These are phyloP conservation scores for Penicillium atrosanguineum DNA, from an alignment of 495 filamentous ascomycete species.

Conservation along the genomic window DNA sequence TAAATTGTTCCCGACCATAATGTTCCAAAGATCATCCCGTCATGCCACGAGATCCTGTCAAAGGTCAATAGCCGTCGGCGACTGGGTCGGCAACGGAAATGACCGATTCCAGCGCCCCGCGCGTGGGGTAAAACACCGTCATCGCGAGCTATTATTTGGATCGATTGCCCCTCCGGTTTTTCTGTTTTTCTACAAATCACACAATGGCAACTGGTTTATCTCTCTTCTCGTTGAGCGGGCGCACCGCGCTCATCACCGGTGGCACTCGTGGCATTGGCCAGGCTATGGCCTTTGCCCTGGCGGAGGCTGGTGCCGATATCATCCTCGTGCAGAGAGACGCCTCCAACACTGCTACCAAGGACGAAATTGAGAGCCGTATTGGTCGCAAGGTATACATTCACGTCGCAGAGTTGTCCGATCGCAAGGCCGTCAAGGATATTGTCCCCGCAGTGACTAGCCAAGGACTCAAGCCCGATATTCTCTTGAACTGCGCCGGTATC, in stretches of 20 bases:
- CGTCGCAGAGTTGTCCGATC: constrained; percentile 67
- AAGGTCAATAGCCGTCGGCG: constrained; percentile 31
- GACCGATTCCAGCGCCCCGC: constrained; percentile 11
- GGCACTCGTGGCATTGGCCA: constrained; percentile 87
- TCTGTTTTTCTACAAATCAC: neutral
- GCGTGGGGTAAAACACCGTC: constrained; percentile 18
- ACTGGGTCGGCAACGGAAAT: constrained; percentile 16
- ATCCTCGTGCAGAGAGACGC: constrained; percentile 60
- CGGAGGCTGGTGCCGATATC: constrained; percentile 82
- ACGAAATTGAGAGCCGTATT: constrained; percentile 56
- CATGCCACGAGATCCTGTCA: neutral
- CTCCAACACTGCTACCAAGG: constrained; percentile 60
- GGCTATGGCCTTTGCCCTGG: constrained; percentile 75
- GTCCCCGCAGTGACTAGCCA: constrained; percentile 59
- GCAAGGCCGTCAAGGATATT: constrained; percentile 56
- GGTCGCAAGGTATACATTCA: constrained; percentile 69
- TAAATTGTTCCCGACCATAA: neutral
- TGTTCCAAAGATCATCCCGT: neutral
- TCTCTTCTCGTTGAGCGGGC: constrained; percentile 45
- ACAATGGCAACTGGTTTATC: constrained; percentile 31
- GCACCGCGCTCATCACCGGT: constrained; percentile 83
- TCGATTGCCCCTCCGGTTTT: constrained; percentile 1
- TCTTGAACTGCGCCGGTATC: constrained; percentile 86
- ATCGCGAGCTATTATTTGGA: constrained; percentile 6
- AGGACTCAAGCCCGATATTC: constrained; percentile 61